Percentiles rank a stretch among this genome's conserved stretches.
These are phyloP conservation scores for Pseudonitzschia multiseries DNA, from an alignment of 108 stramenopile species.

Conservation along the genomic window DNA sequence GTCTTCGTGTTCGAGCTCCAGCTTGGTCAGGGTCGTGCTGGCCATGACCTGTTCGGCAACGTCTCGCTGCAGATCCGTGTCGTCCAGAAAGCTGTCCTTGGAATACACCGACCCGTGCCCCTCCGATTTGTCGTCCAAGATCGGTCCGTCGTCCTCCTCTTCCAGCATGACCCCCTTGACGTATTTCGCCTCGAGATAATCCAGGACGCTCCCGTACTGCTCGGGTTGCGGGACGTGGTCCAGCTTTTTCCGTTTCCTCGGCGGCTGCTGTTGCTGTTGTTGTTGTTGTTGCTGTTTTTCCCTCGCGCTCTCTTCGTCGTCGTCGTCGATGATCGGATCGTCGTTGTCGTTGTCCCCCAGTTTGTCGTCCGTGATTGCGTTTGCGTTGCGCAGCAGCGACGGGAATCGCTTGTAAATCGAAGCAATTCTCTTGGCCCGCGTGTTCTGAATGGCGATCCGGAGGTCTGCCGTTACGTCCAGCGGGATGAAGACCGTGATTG, in stretches of 20 bases:
- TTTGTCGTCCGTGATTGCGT: background rate
- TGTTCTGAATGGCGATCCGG: conserved; percentile 66
- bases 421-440: conserved; percentile 54
- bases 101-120: conserved; percentile 71
- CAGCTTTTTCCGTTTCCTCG: conserved; percentile 33
- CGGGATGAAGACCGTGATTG: conserved; percentile 69
- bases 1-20: conserved; percentile 72
- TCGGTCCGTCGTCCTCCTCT: conserved; percentile 46
- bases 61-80: conserved; percentile 65
- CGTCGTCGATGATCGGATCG: conserved; percentile 18
- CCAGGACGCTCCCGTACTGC: conserved; percentile 67
- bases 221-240: conserved; percentile 40
- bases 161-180: conserved; percentile 77
- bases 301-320: conserved; percentile 25
- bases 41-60: conserved; percentile 83
- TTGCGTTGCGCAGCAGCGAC: conserved; percentile 26
- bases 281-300: conserved; percentile 11
- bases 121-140: conserved; percentile 47
- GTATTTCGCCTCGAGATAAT: conserved; percentile 90
- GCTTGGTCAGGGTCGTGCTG: conserved; percentile 64
- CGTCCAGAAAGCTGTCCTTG: conserved; percentile 74
- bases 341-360: conserved; percentile 15
- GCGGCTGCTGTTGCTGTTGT: conserved; percentile 2
- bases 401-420: conserved; percentile 50
- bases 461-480: conserved; percentile 76